Conservation (phyloP, 345 rosid species). For the Populus alba region DNA sequence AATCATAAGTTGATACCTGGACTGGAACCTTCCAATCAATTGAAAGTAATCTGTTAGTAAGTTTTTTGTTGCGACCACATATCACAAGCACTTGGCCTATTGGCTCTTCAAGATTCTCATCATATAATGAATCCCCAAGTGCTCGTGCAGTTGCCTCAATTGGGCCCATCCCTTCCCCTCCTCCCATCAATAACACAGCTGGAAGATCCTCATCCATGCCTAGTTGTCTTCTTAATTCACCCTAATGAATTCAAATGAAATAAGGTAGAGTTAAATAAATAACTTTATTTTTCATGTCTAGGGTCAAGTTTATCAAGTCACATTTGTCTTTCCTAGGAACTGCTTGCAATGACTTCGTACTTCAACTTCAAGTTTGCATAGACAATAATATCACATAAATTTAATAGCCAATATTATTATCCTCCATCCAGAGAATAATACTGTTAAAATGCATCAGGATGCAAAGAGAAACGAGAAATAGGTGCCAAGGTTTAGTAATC, state of each 20-base stretch:
- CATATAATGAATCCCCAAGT: slow-evolving; percentile 72
- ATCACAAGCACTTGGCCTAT: slow-evolving; percentile 84
- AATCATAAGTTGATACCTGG: slow-evolving; percentile 47
- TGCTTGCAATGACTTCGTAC: not conserved
- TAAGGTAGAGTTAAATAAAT: slow-evolving; percentile 7
- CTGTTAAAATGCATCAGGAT: not conserved
- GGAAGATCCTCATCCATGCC: slow-evolving; percentile 96
- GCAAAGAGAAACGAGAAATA: not conserved
- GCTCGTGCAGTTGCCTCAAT: slow-evolving; percentile 93
- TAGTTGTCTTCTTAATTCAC: slow-evolving; percentile 69
- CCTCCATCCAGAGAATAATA: not conserved
- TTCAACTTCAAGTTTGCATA: not conserved
- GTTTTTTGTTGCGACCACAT: slow-evolving; percentile 90
- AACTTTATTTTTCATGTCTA: not conserved
- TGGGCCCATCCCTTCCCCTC: slow-evolving; percentile 99
- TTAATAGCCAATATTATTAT: not conserved
- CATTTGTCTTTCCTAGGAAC: not conserved
- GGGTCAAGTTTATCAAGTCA: not conserved
- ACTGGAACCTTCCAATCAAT: slow-evolving; percentile 87
- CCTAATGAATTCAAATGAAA: slow-evolving; percentile 13
- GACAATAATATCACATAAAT: not conserved
- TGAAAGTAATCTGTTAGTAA: slow-evolving; percentile 60
- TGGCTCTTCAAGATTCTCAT: slow-evolving; percentile 74
- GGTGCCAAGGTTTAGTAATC: not conserved
- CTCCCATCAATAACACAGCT: slow-evolving; percentile 94